Percentiles rank a stretch among this genome's conserved stretches.
phyloP scores from a whole-genome alignment of 257 asterid species.

The Solanum sparsipilum region DNA sequence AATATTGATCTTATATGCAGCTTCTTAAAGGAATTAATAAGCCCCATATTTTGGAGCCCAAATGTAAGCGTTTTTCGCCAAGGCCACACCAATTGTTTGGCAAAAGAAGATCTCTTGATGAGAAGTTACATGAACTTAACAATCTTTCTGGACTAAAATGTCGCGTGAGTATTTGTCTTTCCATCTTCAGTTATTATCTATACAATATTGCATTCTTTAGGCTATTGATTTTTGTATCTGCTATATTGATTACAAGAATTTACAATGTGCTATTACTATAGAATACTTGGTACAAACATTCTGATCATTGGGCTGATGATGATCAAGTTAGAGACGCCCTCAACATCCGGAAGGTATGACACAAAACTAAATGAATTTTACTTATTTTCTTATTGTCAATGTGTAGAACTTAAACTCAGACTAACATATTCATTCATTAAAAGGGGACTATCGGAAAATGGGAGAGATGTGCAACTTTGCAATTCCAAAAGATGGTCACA shows the following conservation, averaged over 20 bases:
- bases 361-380: not conserved
- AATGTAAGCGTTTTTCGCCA: not conserved
- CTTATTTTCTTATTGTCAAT: not conserved
- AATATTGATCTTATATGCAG: conserved; percentile 3
- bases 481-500: not conserved
- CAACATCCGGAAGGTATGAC: conserved; percentile 5
- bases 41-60: conserved; percentile 6
- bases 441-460: conserved; percentile 14
- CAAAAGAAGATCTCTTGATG: conserved; percentile 9
- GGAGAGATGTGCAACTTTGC: conserved; percentile 8
- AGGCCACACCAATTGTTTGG: not conserved
- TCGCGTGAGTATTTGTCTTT: conserved; percentile 2
- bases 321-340: conserved; percentile 1
- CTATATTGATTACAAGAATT: not conserved
- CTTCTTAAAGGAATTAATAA: not conserved
- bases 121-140: not conserved
- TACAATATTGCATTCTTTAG: not conserved
- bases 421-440: not conserved
- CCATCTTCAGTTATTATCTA: not conserved
- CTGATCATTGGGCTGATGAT: conserved; percentile 6
- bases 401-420: not conserved
- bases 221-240: not conserved
- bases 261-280: not conserved
- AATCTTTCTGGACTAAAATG: not conserved
- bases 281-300: not conserved